Percentiles rank a stretch among this genome's conserved stretches.
These are phyloP conservation scores for Naganishia vishniacii DNA, from an alignment of 768 basidiomycete genomes.

Conservation along the genomic window DNA sequence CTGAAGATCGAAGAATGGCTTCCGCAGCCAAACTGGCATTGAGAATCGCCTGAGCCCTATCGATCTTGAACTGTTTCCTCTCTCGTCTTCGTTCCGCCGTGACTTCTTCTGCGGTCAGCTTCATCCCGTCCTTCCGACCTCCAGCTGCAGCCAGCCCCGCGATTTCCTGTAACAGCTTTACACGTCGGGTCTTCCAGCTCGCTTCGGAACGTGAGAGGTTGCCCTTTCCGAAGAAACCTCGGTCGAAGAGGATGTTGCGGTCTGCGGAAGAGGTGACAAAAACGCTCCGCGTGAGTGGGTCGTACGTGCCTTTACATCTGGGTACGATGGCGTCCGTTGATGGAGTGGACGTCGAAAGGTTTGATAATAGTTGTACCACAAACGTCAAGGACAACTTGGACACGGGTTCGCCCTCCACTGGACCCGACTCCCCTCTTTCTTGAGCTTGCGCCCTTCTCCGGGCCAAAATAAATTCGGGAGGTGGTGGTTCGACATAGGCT, in stretches of 20 bases:
- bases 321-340: conserved; percentile 64
- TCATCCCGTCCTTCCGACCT: conserved; percentile 12
- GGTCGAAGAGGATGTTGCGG: conserved; percentile 68
- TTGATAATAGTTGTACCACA: conserved; percentile 50
- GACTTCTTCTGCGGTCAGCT: conserved; percentile 79
- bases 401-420: neutral
- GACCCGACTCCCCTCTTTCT: neutral
- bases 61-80: conserved; percentile 85
- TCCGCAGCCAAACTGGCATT: conserved; percentile 57
- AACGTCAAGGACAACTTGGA: conserved; percentile 19
- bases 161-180: conserved; percentile 57
- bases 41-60: conserved; percentile 71
- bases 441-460: conserved; percentile 15
- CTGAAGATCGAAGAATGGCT: conserved; percentile 36
- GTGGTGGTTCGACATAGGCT: conserved; percentile 21
- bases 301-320: conserved; percentile 69
- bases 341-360: conserved; percentile 55
- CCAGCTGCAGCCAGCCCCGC: conserved; percentile 9
- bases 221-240: conserved; percentile 97
- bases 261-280: conserved; percentile 69
- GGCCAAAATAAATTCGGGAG: conserved; percentile 8
- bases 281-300: conserved; percentile 73
- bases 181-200: conserved; percentile 76
- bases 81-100: conserved; percentile 80
- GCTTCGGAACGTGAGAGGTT: conserved; percentile 91